phyloP scores from a whole-genome alignment of 2,329 filamentous ascomycete genomes.

The Westerdykella ornata region DNA sequence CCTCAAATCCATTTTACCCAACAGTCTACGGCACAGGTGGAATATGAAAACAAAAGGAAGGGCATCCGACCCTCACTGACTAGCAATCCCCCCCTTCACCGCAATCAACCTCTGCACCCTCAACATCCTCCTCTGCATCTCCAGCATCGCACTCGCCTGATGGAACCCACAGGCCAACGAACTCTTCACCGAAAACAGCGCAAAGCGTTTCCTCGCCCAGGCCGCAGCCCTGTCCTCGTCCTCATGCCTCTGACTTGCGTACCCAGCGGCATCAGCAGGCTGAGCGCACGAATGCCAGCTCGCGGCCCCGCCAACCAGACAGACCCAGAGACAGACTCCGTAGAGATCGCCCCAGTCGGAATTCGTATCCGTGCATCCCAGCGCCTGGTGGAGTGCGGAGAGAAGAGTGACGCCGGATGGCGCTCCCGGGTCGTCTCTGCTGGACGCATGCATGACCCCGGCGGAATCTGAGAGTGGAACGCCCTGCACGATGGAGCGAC shows the following conservation, averaged over 20 bases:
- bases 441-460: slow-evolving; percentile 11
- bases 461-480: slow-evolving; percentile 21
- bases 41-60: too few species aligned
- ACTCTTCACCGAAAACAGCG: slow-evolving; percentile 20
- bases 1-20: too few species aligned
- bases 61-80: slow-evolving; percentile 2
- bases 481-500: slow-evolving; percentile 23
- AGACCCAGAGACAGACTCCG: slow-evolving; percentile 29
- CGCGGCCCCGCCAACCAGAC: slow-evolving; percentile 26
- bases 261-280: slow-evolving; percentile 2
- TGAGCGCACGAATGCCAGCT: slow-evolving; percentile 12
- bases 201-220: slow-evolving; percentile 28
- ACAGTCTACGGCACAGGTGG: too few species aligned
- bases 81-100: slow-evolving; percentile 11
- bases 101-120: slow-evolving; percentile 18
- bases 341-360: slow-evolving; percentile 22
- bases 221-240: slow-evolving; percentile 6
- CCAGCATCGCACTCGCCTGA: slow-evolving; percentile 15
- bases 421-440: slow-evolving; percentile 4
- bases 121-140: slow-evolving; percentile 23
- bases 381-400: slow-evolving; percentile 18
- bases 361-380: slow-evolving; percentile 19
- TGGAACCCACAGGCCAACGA: slow-evolving; percentile 17
- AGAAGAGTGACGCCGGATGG: slow-evolving; percentile 11
- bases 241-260: slow-evolving; percentile 1